Evolutionary conservation across 805 yeast species (phyloP).

Genomic region (Candida ascalaphidarum): DNA sequence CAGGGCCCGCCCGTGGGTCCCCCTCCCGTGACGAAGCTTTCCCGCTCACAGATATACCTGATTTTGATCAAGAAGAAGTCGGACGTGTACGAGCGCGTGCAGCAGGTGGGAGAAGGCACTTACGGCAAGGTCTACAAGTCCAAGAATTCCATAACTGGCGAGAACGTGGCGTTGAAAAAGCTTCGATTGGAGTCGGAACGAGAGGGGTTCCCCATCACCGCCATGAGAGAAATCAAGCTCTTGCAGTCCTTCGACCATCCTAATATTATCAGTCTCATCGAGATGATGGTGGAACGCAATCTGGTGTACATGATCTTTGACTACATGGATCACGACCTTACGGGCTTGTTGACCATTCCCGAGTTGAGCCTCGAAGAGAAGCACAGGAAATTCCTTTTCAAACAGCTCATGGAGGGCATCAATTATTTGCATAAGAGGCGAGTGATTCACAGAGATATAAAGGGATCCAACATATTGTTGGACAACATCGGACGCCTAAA

Average conservation of each 20-base stretch:
- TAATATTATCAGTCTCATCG: constrained; percentile 73
- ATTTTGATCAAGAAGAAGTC: constrained; percentile 16
- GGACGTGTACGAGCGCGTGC: constrained; percentile 55
- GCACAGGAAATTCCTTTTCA: constrained; percentile 58
- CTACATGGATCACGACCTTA: constrained; percentile 87
- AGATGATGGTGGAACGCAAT: constrained; percentile 77
- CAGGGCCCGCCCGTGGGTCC: constrained; percentile 1
- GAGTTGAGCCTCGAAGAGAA: constrained; percentile 52
- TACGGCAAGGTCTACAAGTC: constrained; percentile 96
- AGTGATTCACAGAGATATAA: constrained; percentile 73
- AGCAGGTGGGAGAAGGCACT: constrained; percentile 98
- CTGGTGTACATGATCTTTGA: constrained; percentile 86
- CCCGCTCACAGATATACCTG: constrained; percentile 24
- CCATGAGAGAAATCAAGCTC: constrained; percentile 82
- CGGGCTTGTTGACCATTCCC: constrained; percentile 79
- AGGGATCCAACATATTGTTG: constrained; percentile 69
- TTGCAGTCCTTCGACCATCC: constrained; percentile 76
- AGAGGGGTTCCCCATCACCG: constrained; percentile 95
- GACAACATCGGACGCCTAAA: constrained; percentile 55
- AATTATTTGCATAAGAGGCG: constrained; percentile 59
- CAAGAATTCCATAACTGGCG: constrained; percentile 55
- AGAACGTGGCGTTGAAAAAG: constrained; percentile 78
- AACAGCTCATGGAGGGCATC: constrained; percentile 61
- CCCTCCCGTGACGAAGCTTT: constrained; percentile 7
- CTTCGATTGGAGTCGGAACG: constrained; percentile 78